These are phyloP conservation scores for Phytophthora litchii DNA, from an alignment of 352 stramenopile genomes.

Conservation along the genomic window DNA sequence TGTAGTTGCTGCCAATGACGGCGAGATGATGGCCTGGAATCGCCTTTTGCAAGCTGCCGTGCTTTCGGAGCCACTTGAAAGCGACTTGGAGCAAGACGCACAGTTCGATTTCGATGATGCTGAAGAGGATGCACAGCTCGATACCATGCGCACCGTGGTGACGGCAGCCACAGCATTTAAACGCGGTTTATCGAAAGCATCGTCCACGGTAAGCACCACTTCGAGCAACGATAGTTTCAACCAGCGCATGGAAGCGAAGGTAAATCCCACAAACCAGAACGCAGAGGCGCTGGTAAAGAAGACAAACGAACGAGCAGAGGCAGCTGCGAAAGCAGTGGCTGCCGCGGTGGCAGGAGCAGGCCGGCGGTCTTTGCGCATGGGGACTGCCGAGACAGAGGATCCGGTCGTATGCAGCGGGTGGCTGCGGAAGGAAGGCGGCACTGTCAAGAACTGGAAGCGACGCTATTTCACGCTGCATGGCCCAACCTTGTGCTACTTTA, in stretches of 20 bases:
- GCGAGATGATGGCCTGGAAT: slow-evolving; percentile 71
- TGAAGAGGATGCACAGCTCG: slow-evolving; percentile 48
- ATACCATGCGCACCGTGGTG: slow-evolving; percentile 36
- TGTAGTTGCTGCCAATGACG: slow-evolving; percentile 53
- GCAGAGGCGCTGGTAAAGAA: slow-evolving; percentile 16
- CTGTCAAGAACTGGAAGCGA: slow-evolving; percentile 85
- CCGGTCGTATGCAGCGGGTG: slow-evolving; percentile 74
- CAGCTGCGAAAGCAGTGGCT: slow-evolving; percentile 32
- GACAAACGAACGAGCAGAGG: slow-evolving; percentile 34
- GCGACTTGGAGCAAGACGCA: slow-evolving; percentile 33
- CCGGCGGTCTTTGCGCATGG: slow-evolving; percentile 28
- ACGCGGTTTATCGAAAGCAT: slow-evolving; percentile 37
- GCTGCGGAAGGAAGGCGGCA: slow-evolving; percentile 83
- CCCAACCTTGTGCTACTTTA: slow-evolving; percentile 83
- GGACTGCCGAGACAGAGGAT: slow-evolving; percentile 35
- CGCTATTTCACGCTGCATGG: slow-evolving; percentile 84
- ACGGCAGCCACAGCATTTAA: slow-evolving; percentile 49
- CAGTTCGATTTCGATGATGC: slow-evolving; percentile 66
- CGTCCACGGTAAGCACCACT: slow-evolving; percentile 30
- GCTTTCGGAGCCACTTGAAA: slow-evolving; percentile 36
- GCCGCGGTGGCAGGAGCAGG: slow-evolving; percentile 30
- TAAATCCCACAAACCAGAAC: slow-evolving; percentile 4
- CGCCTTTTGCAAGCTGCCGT: slow-evolving; percentile 54
- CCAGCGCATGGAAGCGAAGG: slow-evolving; percentile 1
- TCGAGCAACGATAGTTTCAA: slow-evolving; percentile 23